These are phyloP conservation scores for Solanum peruvianum DNA, from an alignment of 257 asterid species.

Conservation along the genomic window DNA sequence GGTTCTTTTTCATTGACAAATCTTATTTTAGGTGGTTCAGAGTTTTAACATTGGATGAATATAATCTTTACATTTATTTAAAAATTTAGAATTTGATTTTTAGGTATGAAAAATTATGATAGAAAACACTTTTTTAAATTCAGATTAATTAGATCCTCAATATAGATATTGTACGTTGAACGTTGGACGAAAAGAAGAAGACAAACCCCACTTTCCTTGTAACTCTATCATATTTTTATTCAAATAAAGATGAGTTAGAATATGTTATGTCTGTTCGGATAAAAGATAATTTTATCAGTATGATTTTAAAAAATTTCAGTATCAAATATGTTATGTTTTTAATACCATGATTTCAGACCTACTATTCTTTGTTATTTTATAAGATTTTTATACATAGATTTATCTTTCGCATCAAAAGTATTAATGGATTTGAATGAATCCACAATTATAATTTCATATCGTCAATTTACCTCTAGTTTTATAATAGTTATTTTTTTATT, in stretches of 20 bases:
- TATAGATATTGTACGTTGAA: background rate
- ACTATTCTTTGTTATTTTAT: background rate
- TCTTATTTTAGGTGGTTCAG: accelerated
- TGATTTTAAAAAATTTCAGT: background rate
- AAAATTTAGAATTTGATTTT: background rate
- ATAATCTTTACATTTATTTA: background rate
- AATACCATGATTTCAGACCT: background rate
- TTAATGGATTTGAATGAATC: background rate
- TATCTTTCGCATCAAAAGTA: background rate
- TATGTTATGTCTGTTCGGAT: background rate
- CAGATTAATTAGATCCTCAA: background rate
- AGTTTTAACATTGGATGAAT: background rate
- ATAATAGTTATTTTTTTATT: background rate
- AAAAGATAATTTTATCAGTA: background rate
- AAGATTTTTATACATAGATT: background rate
- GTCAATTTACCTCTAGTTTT: background rate
- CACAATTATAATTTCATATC: background rate
- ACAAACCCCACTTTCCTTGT: background rate
- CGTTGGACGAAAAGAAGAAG: background rate
- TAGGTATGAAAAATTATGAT: background rate
- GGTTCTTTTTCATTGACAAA: background rate
- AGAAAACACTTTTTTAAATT: background rate
- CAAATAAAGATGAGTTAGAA: background rate
- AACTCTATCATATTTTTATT: background rate
- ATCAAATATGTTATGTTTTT: too few species aligned